Conservation (phyloP, 2,329 filamentous ascomycete genomes). For the Xylariaceae sp. region DNA sequence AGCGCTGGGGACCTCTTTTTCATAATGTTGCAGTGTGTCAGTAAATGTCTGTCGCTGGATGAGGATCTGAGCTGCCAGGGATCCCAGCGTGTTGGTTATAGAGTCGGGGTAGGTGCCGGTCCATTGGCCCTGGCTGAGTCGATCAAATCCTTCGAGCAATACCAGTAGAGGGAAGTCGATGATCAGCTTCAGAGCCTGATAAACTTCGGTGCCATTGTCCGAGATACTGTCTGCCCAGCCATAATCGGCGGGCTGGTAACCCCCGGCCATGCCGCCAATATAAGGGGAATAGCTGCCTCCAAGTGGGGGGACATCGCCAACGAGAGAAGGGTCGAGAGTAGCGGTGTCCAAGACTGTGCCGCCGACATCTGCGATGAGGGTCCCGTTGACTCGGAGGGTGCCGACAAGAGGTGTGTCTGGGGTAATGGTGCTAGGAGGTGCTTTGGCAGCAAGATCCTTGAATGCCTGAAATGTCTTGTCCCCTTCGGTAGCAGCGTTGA, state of each 20-base stretch:
- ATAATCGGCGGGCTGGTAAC: conserved; percentile 29
- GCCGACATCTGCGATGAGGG: conserved; percentile 22
- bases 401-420: conserved; percentile 30
- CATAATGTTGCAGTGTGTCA: conserved; percentile 31
- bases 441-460: conserved; percentile 27
- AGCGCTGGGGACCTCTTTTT: conserved; percentile 13
- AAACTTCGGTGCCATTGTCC: conserved; percentile 19
- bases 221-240: conserved; percentile 27
- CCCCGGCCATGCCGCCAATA: conserved; percentile 30
- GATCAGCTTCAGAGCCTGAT: conserved; percentile 27
- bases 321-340: conserved; percentile 19
- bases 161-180: conserved; percentile 30
- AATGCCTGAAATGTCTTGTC: conserved; percentile 36
- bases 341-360: conserved; percentile 25
- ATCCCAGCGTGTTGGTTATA: conserved; percentile 28
- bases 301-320: conserved; percentile 22
- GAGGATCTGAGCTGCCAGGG: conserved; percentile 30
- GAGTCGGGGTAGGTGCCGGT: conserved; percentile 26
- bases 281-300: conserved; percentile 21
- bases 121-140: conserved; percentile 27
- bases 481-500: conserved; percentile 36
- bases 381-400: conserved; percentile 29
- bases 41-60: conserved; percentile 31
- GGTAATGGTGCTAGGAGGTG: conserved; percentile 30
- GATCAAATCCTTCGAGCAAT: conserved; percentile 27